Conservation (phyloP, 306 rosid genomes). For the Rosa persica region DNA sequence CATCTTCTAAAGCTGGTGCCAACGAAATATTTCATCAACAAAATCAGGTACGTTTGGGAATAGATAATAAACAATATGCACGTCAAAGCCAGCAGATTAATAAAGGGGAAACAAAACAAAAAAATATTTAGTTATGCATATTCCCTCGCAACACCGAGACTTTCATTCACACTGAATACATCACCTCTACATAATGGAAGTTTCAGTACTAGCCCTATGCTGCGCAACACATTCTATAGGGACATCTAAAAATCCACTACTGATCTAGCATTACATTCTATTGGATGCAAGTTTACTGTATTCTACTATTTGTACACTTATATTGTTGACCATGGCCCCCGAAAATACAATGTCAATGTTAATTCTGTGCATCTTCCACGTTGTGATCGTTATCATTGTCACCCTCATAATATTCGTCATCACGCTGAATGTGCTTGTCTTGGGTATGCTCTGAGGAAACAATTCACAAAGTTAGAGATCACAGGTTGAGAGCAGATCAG, state of each 20-base stretch:
- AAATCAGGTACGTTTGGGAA: no score
- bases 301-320: constrained; percentile 44
- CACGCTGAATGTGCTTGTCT: constrained; percentile 90
- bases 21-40: no score
- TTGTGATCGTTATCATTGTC: constrained; percentile 89
- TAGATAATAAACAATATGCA: no score
- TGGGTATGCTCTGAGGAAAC: constrained; percentile 69
- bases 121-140: no score
- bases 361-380: constrained; percentile 55
- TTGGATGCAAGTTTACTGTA: neutral
- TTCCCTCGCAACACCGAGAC: neutral
- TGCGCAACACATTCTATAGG: neutral
- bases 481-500: neutral
- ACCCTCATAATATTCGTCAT: constrained; percentile 89
- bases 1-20: no score
- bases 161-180: neutral
- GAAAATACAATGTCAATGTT: constrained; percentile 1
- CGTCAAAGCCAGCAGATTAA: no score
- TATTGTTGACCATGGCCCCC: neutral
- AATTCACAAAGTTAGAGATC: constrained; percentile 3
- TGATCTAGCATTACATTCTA: neutral
- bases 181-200: neutral
- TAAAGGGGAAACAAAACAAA: no score
- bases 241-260: constrained; percentile 6
- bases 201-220: neutral